Evolutionary conservation across 2,329 filamentous ascomycete genomes (phyloP), one percentile per base, ranked within the genome.

Genomic region (Aspergillus japonicus): DNA sequence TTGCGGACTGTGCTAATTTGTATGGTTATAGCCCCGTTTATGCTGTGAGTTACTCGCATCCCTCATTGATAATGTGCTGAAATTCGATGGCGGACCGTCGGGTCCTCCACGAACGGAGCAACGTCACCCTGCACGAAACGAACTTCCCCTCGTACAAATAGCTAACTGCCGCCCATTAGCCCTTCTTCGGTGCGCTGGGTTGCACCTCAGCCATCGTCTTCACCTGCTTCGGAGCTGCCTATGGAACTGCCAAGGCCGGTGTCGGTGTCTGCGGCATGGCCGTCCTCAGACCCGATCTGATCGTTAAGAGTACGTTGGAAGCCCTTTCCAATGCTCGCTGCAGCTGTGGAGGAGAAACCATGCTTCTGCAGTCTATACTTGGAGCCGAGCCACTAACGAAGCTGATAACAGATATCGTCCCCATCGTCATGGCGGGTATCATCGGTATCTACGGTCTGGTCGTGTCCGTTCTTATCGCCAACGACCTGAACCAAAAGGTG

Each of bases 361-460:
- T 44, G 8, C 29, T 26, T 14, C 11, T 21, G n/a, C 24, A 47
- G 54, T 48, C 54, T 68, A 29, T 35, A 65, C 65, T 68, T 48
- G 65, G 58, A 31, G 60, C 14, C 19, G 5, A 31, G 3, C 21
- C 33, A 19, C 44, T 55, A 48, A 55, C 42, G 14, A 1, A 0
- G 16, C n/a, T 29, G 4, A 35, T 53, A 52, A 10, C 69, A 98
- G 94, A 97, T 86, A 97, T 98, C 80, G 94, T 98, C 67, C 95
- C 95, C 78, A 95, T 98, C 81, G 96, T 99, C 88, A 99, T 99
- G 95, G 95, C 95, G 85, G 95, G 95, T 98, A 99, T 99, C 81
- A 98, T 99, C 82, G 95, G 92, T 90, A 98, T 99, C 80, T 99
- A 95, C 83, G 91, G 91, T 73, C 86, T 95, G 67, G 91, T 95